Conservation (phyloP, 1,139 yeast genomes). For the Hansenula sp. region DNA sequence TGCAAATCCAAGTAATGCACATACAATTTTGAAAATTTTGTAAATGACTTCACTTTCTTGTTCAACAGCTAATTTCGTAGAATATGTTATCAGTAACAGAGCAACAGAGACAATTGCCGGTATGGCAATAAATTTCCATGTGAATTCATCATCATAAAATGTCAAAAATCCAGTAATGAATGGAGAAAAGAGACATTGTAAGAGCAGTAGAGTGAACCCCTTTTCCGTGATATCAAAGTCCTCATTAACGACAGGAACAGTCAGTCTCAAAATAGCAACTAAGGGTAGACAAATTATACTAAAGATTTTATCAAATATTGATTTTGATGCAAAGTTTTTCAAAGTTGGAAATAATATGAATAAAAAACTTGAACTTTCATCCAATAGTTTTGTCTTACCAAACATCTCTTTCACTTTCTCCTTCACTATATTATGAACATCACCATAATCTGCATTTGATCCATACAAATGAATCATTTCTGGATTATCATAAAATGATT, state of each 20-base stretch:
- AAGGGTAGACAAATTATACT: slow-evolving; percentile 39
- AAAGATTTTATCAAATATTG: slow-evolving; percentile 23
- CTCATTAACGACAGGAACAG: slow-evolving; percentile 43
- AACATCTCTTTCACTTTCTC: slow-evolving; percentile 1
- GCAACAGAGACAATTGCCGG: slow-evolving; percentile 4
- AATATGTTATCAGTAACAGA: slow-evolving; percentile 4
- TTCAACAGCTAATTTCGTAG: slow-evolving; percentile 2
- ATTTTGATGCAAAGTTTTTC: slow-evolving; percentile 16
- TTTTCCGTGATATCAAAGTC: slow-evolving; percentile 8
- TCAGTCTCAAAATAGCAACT: slow-evolving; percentile 37
- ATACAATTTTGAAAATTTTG: slow-evolving; percentile 9
- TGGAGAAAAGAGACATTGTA: slow-evolving; percentile 20
- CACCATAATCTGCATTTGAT: slow-evolving; percentile 2
- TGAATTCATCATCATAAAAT: slow-evolving; percentile 10
- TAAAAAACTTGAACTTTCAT: slow-evolving; percentile 4
- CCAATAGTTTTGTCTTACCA: background rate
- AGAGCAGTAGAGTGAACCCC: slow-evolving; percentile 10
- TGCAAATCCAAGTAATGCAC: slow-evolving; percentile 57
- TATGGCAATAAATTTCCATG: slow-evolving; percentile 4
- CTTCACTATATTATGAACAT: slow-evolving; percentile 3
- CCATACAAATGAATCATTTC: background rate
- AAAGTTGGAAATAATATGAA: slow-evolving; percentile 24
- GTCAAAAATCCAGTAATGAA: slow-evolving; percentile 15
- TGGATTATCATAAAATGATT: background rate
- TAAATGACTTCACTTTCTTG: slow-evolving; percentile 1